Percentiles rank a stretch among this genome's conserved stretches.
phyloP scores from a whole-genome alignment of 495 filamentous ascomycete genomes.

The Poronia punctata region DNA sequence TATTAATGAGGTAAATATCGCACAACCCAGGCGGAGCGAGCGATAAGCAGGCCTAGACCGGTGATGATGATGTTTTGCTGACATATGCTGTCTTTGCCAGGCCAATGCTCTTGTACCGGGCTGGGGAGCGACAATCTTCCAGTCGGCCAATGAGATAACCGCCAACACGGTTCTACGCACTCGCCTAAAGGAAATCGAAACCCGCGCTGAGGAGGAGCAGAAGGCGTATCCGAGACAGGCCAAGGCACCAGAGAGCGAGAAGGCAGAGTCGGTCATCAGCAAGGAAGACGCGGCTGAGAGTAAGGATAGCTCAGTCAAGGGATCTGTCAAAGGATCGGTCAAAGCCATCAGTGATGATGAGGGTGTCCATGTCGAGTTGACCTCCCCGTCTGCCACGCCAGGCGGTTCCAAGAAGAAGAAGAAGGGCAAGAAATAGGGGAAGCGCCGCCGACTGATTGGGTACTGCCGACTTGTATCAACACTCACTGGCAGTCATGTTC shows the following conservation, averaged over 20 bases:
- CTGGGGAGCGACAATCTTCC: slow-evolving; percentile 95
- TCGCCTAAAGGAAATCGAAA: slow-evolving; percentile 72
- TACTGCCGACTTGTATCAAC: slow-evolving; percentile 8
- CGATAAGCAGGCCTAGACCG: too few species aligned
- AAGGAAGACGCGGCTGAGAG: slow-evolving; percentile 80
- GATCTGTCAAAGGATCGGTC: slow-evolving; percentile 27
- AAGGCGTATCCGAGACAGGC: too few species aligned
- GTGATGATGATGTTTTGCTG: too few species aligned
- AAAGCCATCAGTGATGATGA: slow-evolving; percentile 66
- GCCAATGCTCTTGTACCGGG: slow-evolving; percentile 79
- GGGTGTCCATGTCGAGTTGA: slow-evolving; percentile 72
- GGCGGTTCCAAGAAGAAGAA: slow-evolving; percentile 57
- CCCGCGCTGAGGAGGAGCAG: slow-evolving; percentile 61
- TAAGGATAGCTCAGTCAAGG: slow-evolving; percentile 43
- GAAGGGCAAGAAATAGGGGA: slow-evolving; percentile 64
- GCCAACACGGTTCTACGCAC: slow-evolving; percentile 67
- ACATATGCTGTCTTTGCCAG: slow-evolving; percentile 32
- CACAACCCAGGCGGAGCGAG: too few species aligned
- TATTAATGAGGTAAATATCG: slow-evolving; percentile 69
- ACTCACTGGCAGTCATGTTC: slow-evolving; percentile 4
- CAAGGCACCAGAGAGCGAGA: too few species aligned
- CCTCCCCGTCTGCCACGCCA: slow-evolving; percentile 46
- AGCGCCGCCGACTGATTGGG: too few species aligned
- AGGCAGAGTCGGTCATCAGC: slow-evolving; percentile 61
- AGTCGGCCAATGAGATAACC: slow-evolving; percentile 78